These are phyloP conservation scores for Pseudogymnoascus sp. DNA, from an alignment of 2,329 filamentous ascomycete genomes.

Conservation along the genomic window DNA sequence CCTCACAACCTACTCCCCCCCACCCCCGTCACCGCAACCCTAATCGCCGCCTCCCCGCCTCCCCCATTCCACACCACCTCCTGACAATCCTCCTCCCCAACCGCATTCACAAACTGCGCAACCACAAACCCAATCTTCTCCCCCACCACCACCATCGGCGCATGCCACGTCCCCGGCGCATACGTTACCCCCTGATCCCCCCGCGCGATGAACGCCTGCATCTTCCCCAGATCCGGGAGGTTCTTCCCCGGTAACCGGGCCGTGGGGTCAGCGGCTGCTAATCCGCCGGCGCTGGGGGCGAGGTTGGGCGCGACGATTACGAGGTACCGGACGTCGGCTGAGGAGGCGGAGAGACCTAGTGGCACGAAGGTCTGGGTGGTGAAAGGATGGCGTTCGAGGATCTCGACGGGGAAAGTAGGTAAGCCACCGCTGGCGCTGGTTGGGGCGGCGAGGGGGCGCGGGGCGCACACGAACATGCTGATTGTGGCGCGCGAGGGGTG, in stretches of 20 bases:
- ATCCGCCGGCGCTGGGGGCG: slow-evolving; percentile 32
- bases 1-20: background rate
- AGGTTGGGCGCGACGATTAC: slow-evolving; percentile 69
- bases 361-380: slow-evolving; percentile 92
- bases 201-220: slow-evolving; percentile 71
- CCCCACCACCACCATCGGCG: slow-evolving; percentile 80
- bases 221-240: slow-evolving; percentile 60
- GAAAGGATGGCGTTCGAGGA: slow-evolving; percentile 87
- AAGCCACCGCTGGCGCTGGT: slow-evolving; percentile 11
- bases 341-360: slow-evolving; percentile 45
- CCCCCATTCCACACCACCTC: slow-evolving; percentile 42
- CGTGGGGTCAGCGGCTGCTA: slow-evolving; percentile 23
- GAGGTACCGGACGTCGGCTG: slow-evolving; percentile 50
- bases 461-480: slow-evolving; percentile 84
- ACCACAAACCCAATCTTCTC: slow-evolving; percentile 76
- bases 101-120: slow-evolving; percentile 78
- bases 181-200: slow-evolving; percentile 84
- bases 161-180: slow-evolving; percentile 86
- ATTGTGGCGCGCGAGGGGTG: slow-evolving; percentile 53
- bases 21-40: slow-evolving; percentile 17
- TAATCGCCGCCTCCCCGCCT: slow-evolving; percentile 10
- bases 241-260: slow-evolving; percentile 21
- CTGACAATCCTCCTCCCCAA: slow-evolving; percentile 79
- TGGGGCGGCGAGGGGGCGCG: slow-evolving; percentile 43
- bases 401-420: slow-evolving; percentile 40